phyloP scores from a whole-genome alignment of 441 rosid species.

The Gossypium laxum region DNA sequence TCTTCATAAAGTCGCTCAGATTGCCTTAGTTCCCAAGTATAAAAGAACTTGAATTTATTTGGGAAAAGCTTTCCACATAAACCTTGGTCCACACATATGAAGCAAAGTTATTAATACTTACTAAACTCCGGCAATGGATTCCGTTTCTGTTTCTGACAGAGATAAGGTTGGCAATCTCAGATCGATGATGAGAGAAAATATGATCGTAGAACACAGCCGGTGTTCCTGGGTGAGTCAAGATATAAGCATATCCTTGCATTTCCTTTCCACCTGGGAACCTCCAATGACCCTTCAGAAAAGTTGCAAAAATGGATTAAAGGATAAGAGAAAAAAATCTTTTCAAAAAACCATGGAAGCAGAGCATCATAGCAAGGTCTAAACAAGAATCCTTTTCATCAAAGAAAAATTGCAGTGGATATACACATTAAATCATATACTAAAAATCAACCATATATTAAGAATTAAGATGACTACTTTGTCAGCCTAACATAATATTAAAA shows the following conservation, averaged over 20 bases:
- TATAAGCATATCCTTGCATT: constrained; percentile 95
- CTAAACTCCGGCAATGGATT: constrained; percentile 72
- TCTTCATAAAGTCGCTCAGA: not conserved
- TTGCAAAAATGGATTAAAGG: not conserved
- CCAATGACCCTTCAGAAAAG: constrained; percentile 67
- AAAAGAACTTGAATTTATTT: not conserved
- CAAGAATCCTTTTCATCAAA: not conserved
- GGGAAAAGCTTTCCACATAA: not conserved
- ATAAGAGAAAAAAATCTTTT: not conserved
- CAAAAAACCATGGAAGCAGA: not conserved
- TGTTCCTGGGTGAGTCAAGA: constrained; percentile 90
- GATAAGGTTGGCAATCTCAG: constrained; percentile 63
- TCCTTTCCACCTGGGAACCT: constrained; percentile 86
- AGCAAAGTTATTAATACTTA: constrained; percentile 27
- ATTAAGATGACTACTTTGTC: not conserved
- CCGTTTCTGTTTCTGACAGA: constrained; percentile 60
- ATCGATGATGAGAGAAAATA: constrained; percentile 49
- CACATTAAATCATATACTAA: constrained; percentile 1
- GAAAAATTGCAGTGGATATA: not conserved
- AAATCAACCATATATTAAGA: not conserved
- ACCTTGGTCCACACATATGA: not conserved
- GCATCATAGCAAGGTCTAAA: not conserved
- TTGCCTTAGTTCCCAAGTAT: not conserved
- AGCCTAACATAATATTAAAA: not conserved
- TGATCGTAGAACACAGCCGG: constrained; percentile 87